Evolutionary conservation across 305 asterid genomes (phyloP), one percentile per base, ranked within the genome.

Genomic region (Solanum hybrid): DNA sequence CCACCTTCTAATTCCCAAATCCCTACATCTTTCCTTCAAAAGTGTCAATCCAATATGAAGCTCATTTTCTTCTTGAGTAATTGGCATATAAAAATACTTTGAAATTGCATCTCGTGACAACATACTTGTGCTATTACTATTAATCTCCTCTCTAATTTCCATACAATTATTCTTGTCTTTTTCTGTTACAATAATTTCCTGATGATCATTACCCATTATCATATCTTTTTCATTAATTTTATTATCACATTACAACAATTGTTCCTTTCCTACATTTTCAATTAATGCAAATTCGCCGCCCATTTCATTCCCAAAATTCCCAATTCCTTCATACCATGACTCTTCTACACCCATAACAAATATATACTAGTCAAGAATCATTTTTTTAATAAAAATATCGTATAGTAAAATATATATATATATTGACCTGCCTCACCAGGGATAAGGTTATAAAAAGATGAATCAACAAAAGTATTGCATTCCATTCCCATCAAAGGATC

Each of bases 1-100:
- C 98, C 99, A 97, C 76, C 99, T 92, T 7, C 93, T 90, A 36
- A 97, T 96, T 2, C 99, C 99, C 89, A 97, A 88, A 16, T 96
- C 97, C 36, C 99, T 90, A 35, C 99, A 97, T 90, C 98, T 94
- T 88, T 96, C 96, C 95, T 97, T 97, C 90, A 97, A 88, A 6
- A 94, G 96, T 9, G 99, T 97, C 64, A 97, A 87, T 3, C 99
- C 98, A 1, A 97, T 95, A 5, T 96, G 93, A 1, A 97, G 95
- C 29, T 96, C 96, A 28, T 28, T 28, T 28, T 28, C 29, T 28
- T 28, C 99, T 67, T 93, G 92, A 0, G 96, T 93, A 3, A 97
- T 97, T 1, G 99, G 98, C 95, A 96, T 93, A 93, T 95, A 51
- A 18, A 51, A 51, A 51, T 51, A 51, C 22, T 16, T 51, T 51